These are phyloP conservation scores for Amanita muscaria DNA, from an alignment of 768 basidiomycete genomes.

Conservation along the genomic window DNA sequence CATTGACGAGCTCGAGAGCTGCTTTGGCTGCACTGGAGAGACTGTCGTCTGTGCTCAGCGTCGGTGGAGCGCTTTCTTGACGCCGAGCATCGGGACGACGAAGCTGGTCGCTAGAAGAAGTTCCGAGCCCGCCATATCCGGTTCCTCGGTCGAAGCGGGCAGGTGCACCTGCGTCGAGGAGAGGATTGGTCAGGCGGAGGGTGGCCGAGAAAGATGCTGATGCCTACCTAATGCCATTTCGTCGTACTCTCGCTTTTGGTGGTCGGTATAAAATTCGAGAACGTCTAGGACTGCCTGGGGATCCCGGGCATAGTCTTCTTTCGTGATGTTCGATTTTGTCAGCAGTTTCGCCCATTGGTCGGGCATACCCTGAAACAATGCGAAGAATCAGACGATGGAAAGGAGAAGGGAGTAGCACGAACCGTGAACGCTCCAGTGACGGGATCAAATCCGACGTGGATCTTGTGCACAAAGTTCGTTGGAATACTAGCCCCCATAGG, in stretches of 20 bases:
- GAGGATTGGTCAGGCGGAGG: too few relatives aligned
- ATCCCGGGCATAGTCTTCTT: constrained; percentile 94
- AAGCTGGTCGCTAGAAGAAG: constrained; percentile 9
- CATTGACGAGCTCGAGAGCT: constrained; percentile 7
- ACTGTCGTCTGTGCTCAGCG: constrained; percentile 5
- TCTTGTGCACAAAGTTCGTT: constrained; percentile 97
- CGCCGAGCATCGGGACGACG: constrained; percentile 11
- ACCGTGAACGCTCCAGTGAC: constrained; percentile 91
- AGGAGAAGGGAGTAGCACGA: constrained; percentile 18
- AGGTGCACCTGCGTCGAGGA: constrained; percentile 36
- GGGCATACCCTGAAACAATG: constrained; percentile 67
- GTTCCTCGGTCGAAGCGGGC: constrained; percentile 88
- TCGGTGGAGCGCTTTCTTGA: background rate
- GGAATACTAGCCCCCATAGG: constrained; percentile 93
- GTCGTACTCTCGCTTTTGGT: constrained; percentile 90
- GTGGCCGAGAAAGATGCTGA: too few relatives aligned
- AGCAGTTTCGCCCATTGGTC: constrained; percentile 97
- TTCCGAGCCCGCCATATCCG: constrained; percentile 68
- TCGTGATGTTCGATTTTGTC: constrained; percentile 94
- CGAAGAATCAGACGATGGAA: constrained; percentile 2
- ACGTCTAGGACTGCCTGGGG: constrained; percentile 97
- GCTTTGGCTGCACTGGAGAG: constrained; percentile 4
- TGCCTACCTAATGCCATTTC: constrained; percentile 30
- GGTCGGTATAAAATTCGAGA: constrained; percentile 96
- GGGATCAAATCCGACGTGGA: constrained; percentile 96